Base-by-base conservation (phyloP, 768 basidiomycete species). In the Coprinopsis cinerea region DNA sequence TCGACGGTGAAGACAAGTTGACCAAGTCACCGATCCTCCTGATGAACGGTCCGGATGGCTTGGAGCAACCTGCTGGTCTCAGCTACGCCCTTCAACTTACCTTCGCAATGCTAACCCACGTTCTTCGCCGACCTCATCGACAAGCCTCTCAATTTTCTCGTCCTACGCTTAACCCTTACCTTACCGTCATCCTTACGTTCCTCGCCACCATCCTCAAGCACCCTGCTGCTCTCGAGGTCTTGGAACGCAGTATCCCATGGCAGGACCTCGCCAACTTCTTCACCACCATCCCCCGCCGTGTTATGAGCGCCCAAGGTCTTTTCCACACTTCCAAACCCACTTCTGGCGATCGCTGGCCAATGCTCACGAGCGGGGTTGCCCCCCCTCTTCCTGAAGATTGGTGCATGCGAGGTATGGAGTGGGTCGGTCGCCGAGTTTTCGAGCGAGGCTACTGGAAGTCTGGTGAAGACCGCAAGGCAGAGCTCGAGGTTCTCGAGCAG, bases 361-460 rank as follows among this genome's bases (percentile, higher is more conserved):
- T 93, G 71, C 72, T 89, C 26, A 87, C 85, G 0, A 81, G 73
- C 39, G 80, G 80, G 13, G 84, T 81, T 53, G 68, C 78, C 18
- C 83, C 83, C 0, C 83, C 90, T 0, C 69, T 98, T 1, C 77
- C 88, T 0, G 96, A 99, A 65, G 96, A 98, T 59, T 97, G 94
- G 92, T 89, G 88, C 59, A 63, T 97, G 56, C 78, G 96, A 26
- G 96, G 96, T 1, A 91, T 94, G 84, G 93, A 93, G 57, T 99
- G 96, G 96, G 85, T 91, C 2, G 87, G 90, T 4, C 76, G 91
- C 51, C 81, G 82, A 53, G 83, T 97, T 14, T 98, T 87, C 62
- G 92, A 95, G 64, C 81, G 90, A 34, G 95, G 94, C 0, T 98
- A 85, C 64, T 99, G 96, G 96, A 89, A 86, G 61, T 72, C 73